Base-by-base conservation (phyloP, 2,329 filamentous ascomycete genomes). In the Alternaria postmessia region DNA sequence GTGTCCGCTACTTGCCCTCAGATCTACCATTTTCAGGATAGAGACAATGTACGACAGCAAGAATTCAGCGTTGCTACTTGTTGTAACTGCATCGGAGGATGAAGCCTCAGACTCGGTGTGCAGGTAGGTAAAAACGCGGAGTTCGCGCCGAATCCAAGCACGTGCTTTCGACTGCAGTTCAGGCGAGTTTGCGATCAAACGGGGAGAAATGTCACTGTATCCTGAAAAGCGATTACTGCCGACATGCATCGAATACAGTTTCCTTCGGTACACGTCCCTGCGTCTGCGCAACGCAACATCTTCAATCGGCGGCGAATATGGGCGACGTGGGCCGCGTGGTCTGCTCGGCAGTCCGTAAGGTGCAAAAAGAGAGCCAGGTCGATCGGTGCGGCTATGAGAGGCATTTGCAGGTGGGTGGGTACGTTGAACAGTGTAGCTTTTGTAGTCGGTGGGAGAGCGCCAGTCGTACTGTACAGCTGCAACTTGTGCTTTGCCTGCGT, bases 41-140 rank as follows among this genome's bases (percentile, higher is more conserved):
- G 91, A 90, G 41, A 97, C 80, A 54, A 96, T 87, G 75, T 96
- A 97, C 71, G 96, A 92, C 9, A 97, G 84, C 11, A 97, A 78
- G 63, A 94, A 96, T 72, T 96, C 93, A 7, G 90, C 87, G 70
- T 94, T 94, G 66, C 87, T 89, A 5, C 85, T 85, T 41, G 73
- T 76, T 18, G 73, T 72, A 3, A 68, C 59, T 3, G 53, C 68
- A 30, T 51, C 47, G 7, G 68, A 62, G 5, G 68, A 57, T 2
- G 63, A 65, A 63, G 70, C 70, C 14, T 65, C 52, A 3, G 56
- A 61, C 59, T 68, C 69, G 32, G 80, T 82, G 52, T 84, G 80
- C 12, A 96, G 82, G 70, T 94, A 95, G 16, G 86, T 84, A 69
- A 97, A 97, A 18, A 96, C 92, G 55, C 89, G 88, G 4, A 97